phyloP scores from a whole-genome alignment of 208 protist genomes.

The Wallacemonas sp. region DNA sequence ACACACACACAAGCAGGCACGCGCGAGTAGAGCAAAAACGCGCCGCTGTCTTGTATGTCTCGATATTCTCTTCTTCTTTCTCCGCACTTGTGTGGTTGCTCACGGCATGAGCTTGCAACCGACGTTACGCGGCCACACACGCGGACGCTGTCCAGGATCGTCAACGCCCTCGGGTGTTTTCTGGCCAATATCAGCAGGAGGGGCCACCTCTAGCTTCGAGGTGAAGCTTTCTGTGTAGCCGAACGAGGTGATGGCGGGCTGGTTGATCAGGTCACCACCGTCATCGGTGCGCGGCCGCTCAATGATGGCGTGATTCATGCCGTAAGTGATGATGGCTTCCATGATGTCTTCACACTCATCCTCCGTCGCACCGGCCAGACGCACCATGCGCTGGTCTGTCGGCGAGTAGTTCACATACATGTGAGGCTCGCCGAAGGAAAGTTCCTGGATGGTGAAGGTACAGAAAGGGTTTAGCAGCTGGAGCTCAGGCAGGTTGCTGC shows the following conservation, averaged over 20 bases:
- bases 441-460: constrained; percentile 88
- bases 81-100: background rate
- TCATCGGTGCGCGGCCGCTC: constrained; percentile 83
- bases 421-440: constrained; percentile 88
- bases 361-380: constrained; percentile 85
- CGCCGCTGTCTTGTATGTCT: background rate
- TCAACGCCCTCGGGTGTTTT: constrained; percentile 82
- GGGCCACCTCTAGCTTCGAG: constrained; percentile 79
- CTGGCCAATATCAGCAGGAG: constrained; percentile 84
- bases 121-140: constrained; percentile 80
- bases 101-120: constrained; percentile 89
- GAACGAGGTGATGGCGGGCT: constrained; percentile 85
- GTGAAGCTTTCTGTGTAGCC: constrained; percentile 88
- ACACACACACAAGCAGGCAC: too few species aligned
- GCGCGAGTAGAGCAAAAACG: background rate
- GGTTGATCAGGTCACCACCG: constrained; percentile 85
- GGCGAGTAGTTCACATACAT: constrained; percentile 91
- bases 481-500: constrained; percentile 89
- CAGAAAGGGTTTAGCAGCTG: constrained; percentile 89
- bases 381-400: constrained; percentile 86
- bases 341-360: constrained; percentile 91
- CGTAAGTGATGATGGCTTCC: constrained; percentile 88
- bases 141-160: constrained; percentile 85
- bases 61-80: constrained; percentile 10
- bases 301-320: constrained; percentile 87